Evolutionary conservation across 2,329 filamentous ascomycete genomes (phyloP).

Genomic region (Leptosphaerulina australis): DNA sequence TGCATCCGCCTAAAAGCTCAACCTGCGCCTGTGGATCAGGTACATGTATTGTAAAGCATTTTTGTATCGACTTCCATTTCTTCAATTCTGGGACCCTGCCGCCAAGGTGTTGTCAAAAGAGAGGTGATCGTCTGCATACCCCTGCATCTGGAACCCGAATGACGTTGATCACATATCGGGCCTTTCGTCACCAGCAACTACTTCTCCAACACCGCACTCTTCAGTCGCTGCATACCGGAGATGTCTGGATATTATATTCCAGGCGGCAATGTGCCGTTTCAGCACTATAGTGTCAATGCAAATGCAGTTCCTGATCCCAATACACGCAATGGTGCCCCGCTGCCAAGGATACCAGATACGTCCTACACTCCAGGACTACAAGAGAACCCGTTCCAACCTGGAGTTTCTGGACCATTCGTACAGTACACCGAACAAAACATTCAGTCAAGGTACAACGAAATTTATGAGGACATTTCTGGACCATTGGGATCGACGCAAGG

Average conservation of each 20-base stretch:
- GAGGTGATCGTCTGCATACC: constrained; percentile 44
- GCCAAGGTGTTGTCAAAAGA: constrained; percentile 37
- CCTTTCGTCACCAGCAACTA: constrained; percentile 35
- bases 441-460: constrained; percentile 43
- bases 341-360: constrained; percentile 36
- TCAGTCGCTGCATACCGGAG: constrained; percentile 23
- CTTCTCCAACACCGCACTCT: constrained; percentile 28
- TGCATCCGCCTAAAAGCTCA: constrained; percentile 34
- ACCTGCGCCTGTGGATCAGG: constrained; percentile 26
- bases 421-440: constrained; percentile 41
- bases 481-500: constrained; percentile 36
- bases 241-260: constrained; percentile 49
- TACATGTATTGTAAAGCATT: constrained; percentile 23
- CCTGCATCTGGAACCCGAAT: constrained; percentile 44
- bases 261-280: constrained; percentile 42
- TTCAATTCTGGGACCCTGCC: constrained; percentile 38
- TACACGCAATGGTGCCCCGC: constrained; percentile 26
- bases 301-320: constrained; percentile 33
- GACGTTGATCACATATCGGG: constrained; percentile 46
- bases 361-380: constrained; percentile 36
- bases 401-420: constrained; percentile 37
- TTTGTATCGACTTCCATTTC: constrained; percentile 25
- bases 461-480: constrained; percentile 44
- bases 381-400: constrained; percentile 42
- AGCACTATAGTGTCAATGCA: constrained; percentile 46